Evolutionary conservation across 2,329 filamentous ascomycete species (phyloP), one percentile per base, ranked within the genome.

Genomic region (Pleoardoris graminearum): DNA sequence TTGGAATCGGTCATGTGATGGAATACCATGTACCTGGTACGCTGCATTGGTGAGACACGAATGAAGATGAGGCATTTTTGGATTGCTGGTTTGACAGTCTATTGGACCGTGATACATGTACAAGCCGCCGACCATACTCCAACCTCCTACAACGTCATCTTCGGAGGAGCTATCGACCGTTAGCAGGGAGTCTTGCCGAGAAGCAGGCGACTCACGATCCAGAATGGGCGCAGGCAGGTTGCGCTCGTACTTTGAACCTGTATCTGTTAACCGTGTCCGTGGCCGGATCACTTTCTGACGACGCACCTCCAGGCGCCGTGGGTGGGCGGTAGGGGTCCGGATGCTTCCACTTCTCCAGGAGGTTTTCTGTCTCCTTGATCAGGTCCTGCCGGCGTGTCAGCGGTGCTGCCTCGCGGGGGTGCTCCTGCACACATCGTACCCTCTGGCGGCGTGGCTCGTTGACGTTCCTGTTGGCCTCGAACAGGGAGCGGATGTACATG

Each of bases 291-390:
- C 36, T 23, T 19, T 4, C 22, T 11, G 48, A 49, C 30, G 53
- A 58, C 62, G 48, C 83, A 94, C 93, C 94, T 82, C 94, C 94
- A 10, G 94, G 94, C 33, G 94, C 93, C 36, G 91, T 96, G 12
- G 94, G 94, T 60, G 88, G 85, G 63, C 84, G 81, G 74, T 96
- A 97, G 27, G 94, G 92, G 74, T 99, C 94, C 3, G 94, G 94
- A 71, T 99, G 94, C 79, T 97, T 97, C 93, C 93, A 99, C 75
- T 87, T 89, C 68, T 94, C 85, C 58, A 99, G 79, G 53, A 97
- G 73, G 63, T 88, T 88, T 75, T 97, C 92, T 4, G 94, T 93
- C 77, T 97, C 91, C 57, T 86, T 84, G 61, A 97, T 82, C 53
- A 99, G 76, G 44, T 85, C 85, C 94, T 99, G 61, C 44, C 33